A percentile compares a stretch with the other conserved stretches of the same genome.
phyloP scores from a whole-genome alignment of 2,329 filamentous ascomycete species.

The Stachybotrys elegans region DNA sequence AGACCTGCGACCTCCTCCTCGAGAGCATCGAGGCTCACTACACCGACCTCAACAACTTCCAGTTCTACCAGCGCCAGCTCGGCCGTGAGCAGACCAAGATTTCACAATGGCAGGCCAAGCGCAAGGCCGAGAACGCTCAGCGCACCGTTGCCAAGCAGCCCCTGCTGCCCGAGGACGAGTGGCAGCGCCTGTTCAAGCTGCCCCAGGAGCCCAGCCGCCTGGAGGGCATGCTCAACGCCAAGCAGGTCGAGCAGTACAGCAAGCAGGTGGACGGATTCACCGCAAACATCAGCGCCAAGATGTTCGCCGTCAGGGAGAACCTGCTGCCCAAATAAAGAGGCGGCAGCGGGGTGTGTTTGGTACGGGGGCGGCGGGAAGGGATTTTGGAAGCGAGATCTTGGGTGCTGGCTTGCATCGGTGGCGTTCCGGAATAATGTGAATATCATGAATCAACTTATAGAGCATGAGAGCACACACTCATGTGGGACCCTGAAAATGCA shows the following conservation, averaged over 20 bases:
- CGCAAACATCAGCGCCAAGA: conserved; percentile 86
- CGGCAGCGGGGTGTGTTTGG: no score
- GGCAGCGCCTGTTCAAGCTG: conserved; percentile 96
- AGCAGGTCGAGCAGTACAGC: conserved; percentile 97
- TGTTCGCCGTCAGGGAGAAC: conserved; percentile 88
- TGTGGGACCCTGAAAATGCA: no score
- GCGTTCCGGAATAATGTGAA: conserved; percentile 35
- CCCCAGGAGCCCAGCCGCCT: conserved; percentile 89
- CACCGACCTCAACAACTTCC: conserved; percentile 98
- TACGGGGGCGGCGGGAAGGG: no score
- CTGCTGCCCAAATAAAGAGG: conserved; percentile 48
- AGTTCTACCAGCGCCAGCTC: conserved; percentile 90
- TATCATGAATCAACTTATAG: no score
- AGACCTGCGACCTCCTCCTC: conserved; percentile 92
- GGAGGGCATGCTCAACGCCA: conserved; percentile 89
- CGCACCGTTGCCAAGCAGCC: conserved; percentile 82
- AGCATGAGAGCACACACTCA: no score
- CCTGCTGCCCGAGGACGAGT: conserved; percentile 91
- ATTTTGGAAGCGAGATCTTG: conserved; percentile 20
- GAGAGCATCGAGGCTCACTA: conserved; percentile 98
- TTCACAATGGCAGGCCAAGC: conserved; percentile 91
- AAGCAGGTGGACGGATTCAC: conserved; percentile 96
- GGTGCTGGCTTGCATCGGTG: conserved; percentile 34
- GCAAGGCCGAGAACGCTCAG: conserved; percentile 89
- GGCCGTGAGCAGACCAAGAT: conserved; percentile 96